Percentiles rank a stretch among this genome's conserved stretches.
phyloP scores from a whole-genome alignment of 2,329 filamentous ascomycete genomes.

The Botryotinia narcissicola region DNA sequence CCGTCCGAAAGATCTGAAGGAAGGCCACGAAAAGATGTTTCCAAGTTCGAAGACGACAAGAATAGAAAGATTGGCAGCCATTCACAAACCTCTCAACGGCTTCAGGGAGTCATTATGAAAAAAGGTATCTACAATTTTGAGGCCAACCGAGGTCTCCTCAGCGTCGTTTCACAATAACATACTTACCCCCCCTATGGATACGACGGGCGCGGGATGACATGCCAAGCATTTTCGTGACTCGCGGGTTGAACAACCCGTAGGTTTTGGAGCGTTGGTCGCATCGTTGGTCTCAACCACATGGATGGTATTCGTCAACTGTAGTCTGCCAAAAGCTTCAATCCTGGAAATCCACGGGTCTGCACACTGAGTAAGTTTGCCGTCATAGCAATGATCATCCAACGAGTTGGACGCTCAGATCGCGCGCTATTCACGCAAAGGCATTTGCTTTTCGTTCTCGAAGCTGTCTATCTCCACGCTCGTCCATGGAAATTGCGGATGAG shows the following conservation, averaged over 20 bases:
- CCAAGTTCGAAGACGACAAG: neutral
- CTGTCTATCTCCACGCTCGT: slow-evolving; percentile 6
- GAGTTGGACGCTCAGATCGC: slow-evolving; percentile 17
- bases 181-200: neutral
- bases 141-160: slow-evolving; percentile 32
- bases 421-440: neutral
- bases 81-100: neutral
- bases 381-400: slow-evolving; percentile 1
- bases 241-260: slow-evolving; percentile 4
- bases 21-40: slow-evolving; percentile 7
- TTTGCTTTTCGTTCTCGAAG: slow-evolving; percentile 14
- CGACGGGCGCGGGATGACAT: neutral
- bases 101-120: neutral
- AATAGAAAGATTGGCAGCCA: neutral
- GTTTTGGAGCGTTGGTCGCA: neutral
- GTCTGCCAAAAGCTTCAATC: neutral
- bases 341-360: neutral
- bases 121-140: slow-evolving; percentile 22
- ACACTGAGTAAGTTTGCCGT: slow-evolving; percentile 13
- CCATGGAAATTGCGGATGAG: neutral
- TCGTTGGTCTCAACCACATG: neutral
- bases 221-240: neutral
- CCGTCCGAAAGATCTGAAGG: slow-evolving; percentile 7
- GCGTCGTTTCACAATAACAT: slow-evolving; percentile 31
- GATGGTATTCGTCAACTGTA: neutral